A percentile compares a stretch with the other conserved stretches of the same genome.
Evolutionary conservation across 1,284 basidiomycete species (phyloP).

Genomic region (Boletus mariae): DNA sequence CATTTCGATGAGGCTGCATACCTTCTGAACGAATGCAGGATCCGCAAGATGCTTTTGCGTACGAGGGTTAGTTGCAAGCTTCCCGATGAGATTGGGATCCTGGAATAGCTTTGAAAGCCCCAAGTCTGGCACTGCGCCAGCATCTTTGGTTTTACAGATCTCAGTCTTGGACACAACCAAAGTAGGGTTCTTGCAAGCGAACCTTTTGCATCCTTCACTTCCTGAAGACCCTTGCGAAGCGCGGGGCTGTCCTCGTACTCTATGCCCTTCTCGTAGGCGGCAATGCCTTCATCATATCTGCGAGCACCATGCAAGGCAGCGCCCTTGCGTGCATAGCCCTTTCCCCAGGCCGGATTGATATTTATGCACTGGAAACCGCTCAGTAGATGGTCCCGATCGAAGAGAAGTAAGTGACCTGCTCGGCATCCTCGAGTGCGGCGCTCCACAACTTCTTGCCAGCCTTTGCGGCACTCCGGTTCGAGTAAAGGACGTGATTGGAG

Average conservation of each 20-base stretch:
- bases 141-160: slow-evolving; percentile 37
- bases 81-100: slow-evolving; percentile 81
- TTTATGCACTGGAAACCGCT: slow-evolving; percentile 57
- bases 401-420: slow-evolving; percentile 55
- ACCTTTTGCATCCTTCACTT: slow-evolving; percentile 81
- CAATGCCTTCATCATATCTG: slow-evolving; percentile 80
- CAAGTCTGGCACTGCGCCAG: slow-evolving; percentile 41
- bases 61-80: slow-evolving; percentile 84
- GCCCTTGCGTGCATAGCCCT: slow-evolving; percentile 91
- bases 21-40: slow-evolving; percentile 73
- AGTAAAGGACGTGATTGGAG: slow-evolving; percentile 85
- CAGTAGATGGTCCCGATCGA: slow-evolving; percentile 5
- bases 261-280: slow-evolving; percentile 77
- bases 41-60: slow-evolving; percentile 83
- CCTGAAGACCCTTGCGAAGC: slow-evolving; percentile 83
- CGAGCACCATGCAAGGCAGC: slow-evolving; percentile 89
- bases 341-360: slow-evolving; percentile 82
- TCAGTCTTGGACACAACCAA: slow-evolving; percentile 6
- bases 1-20: slow-evolving; percentile 19
- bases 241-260: slow-evolving; percentile 79
- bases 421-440: slow-evolving; percentile 84
- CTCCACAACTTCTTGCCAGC: slow-evolving; percentile 79
- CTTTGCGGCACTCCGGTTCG: slow-evolving; percentile 90
- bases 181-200: slow-evolving; percentile 13
- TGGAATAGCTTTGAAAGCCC: slow-evolving; percentile 80